These are phyloP conservation scores for Chloropicon primus DNA, from an alignment of 139 green algal genomes.

Conservation along the genomic window DNA sequence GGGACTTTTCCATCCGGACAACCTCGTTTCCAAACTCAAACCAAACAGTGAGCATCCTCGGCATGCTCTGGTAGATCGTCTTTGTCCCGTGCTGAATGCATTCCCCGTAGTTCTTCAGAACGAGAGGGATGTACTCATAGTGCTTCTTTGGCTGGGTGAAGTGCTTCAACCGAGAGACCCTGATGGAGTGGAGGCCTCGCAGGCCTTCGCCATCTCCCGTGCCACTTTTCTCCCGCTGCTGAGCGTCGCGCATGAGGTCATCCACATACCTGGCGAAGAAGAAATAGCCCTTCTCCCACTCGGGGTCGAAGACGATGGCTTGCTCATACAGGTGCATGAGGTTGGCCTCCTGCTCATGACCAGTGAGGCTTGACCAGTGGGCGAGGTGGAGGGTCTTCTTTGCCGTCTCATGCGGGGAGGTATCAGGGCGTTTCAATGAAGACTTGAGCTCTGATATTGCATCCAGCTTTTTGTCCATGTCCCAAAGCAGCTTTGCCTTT, in stretches of 20 bases:
- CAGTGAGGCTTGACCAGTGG: constrained; percentile 46
- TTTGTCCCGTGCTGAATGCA: constrained; percentile 39
- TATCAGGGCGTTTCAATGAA: constrained; percentile 7
- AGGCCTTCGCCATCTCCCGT: not conserved
- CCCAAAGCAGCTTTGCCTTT: constrained; percentile 71
- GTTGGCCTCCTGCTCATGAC: constrained; percentile 52
- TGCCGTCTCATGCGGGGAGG: constrained; percentile 11
- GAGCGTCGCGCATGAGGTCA: constrained; percentile 48
- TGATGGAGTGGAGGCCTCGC: not conserved
- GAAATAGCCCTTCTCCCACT: constrained; percentile 75
- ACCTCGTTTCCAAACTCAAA: constrained; percentile 64
- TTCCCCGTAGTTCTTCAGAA: constrained; percentile 54
- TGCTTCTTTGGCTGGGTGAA: not conserved
- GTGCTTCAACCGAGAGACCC: not conserved
- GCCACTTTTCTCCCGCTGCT: constrained; percentile 10
- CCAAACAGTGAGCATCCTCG: constrained; percentile 85
- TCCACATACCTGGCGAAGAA: constrained; percentile 72
- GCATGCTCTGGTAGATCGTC: constrained; percentile 66
- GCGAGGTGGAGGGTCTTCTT: constrained; percentile 56
- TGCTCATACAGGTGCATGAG: constrained; percentile 52
- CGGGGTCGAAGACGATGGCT: constrained; percentile 30
- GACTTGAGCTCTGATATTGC: constrained; percentile 47
- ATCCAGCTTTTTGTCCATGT: constrained; percentile 37
- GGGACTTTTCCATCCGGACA: not conserved
- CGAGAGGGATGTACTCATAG: constrained; percentile 1